Evolutionary conservation across 805 yeast genomes (phyloP).

Genomic region (Lipomyces mesembrius): DNA sequence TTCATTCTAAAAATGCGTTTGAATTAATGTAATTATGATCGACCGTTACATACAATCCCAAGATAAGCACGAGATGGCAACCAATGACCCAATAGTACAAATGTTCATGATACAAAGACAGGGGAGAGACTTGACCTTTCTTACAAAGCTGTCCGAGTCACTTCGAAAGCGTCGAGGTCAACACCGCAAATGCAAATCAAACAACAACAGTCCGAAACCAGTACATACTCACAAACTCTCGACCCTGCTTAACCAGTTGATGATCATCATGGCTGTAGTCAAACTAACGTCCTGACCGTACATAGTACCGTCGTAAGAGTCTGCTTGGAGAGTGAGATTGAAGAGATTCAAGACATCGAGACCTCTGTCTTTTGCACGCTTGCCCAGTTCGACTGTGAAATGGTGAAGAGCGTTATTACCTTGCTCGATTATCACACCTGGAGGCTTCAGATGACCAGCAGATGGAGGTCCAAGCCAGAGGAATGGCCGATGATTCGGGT

Average conservation of each 20-base stretch:
- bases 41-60: conserved; percentile 1
- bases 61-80: not conserved
- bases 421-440: conserved; percentile 38
- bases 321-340: conserved; percentile 35
- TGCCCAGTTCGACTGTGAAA: conserved; percentile 29
- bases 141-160: not conserved
- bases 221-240: conserved; percentile 22
- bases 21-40: not conserved
- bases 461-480: conserved; percentile 37
- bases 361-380: conserved; percentile 33
- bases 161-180: not conserved
- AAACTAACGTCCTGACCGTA: conserved; percentile 34
- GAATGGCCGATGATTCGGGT: conserved; percentile 36
- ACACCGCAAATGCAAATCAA: not conserved
- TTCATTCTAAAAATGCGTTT: not conserved
- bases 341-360: conserved; percentile 32
- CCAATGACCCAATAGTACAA: not conserved
- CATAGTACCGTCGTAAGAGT: conserved; percentile 36
- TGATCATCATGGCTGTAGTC: conserved; percentile 34
- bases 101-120: not conserved
- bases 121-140: not conserved
- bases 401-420: conserved; percentile 36
- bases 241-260: conserved; percentile 36
- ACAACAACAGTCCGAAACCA: not conserved
- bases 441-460: conserved; percentile 38